A percentile compares a stretch with the other conserved stretches of the same genome.
These are phyloP conservation scores for Phytophthora pini DNA, from an alignment of 352 stramenopile genomes.

Conservation along the genomic window DNA sequence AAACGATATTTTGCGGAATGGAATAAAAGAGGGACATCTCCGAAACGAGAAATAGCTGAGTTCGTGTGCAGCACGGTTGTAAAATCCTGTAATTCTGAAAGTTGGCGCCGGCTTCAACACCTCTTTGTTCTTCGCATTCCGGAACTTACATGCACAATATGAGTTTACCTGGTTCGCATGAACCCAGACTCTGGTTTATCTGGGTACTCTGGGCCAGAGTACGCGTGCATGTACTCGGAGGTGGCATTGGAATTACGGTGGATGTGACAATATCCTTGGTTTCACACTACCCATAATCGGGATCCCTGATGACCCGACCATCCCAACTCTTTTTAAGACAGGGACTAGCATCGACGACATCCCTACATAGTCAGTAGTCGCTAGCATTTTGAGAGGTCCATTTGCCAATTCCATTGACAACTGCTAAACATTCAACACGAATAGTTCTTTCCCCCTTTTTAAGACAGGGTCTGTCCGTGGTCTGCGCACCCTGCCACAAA, in stretches of 20 bases:
- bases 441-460: no score
- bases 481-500: no score
- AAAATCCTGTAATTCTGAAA: slow-evolving; percentile 61
- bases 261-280: slow-evolving; percentile 11
- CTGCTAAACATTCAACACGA: no score
- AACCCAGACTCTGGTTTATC: slow-evolving; percentile 31
- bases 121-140: slow-evolving; percentile 60
- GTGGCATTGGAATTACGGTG: slow-evolving; percentile 59
- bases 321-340: no score
- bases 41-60: neutral
- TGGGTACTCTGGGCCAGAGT: slow-evolving; percentile 4
- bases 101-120: slow-evolving; percentile 80
- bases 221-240: slow-evolving; percentile 30
- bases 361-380: no score
- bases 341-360: no score
- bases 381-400: no score
- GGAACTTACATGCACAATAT: slow-evolving; percentile 44
- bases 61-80: no score
- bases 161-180: slow-evolving; percentile 61
- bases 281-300: no score
- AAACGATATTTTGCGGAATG: slow-evolving; percentile 58
- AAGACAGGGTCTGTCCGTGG: no score
- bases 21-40: slow-evolving; percentile 34
- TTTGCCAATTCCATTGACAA: no score
- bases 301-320: no score